Percentiles rank a stretch among this genome's conserved stretches.
Evolutionary conservation across 805 yeast species (phyloP).

Genomic region (Pichia pseudocactophila): DNA sequence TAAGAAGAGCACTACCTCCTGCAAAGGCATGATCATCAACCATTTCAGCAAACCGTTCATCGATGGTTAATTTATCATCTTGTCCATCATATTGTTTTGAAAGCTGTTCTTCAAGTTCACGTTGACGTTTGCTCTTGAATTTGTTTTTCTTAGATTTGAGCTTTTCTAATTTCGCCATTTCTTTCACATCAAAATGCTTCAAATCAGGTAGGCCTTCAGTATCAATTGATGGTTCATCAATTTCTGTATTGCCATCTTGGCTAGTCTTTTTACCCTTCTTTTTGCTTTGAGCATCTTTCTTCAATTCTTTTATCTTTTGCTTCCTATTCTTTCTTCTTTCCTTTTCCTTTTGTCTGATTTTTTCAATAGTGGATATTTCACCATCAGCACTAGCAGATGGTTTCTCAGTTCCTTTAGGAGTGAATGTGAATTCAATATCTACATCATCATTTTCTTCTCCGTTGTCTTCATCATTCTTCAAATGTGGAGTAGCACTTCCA

Average conservation of each 20-base stretch:
- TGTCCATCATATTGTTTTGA: neutral
- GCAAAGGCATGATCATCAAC: constrained; percentile 85
- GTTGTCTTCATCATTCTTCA: neutral
- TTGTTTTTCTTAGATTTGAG: constrained; percentile 42
- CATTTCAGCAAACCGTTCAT: constrained; percentile 77
- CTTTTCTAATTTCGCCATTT: constrained; percentile 58
- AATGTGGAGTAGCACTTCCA: neutral
- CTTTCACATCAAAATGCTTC: constrained; percentile 71
- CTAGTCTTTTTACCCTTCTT: constrained; percentile 23
- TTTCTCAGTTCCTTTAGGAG: constrained; percentile 53
- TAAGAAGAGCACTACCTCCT: constrained; percentile 88
- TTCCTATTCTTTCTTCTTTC: constrained; percentile 84
- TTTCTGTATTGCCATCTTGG: constrained; percentile 32
- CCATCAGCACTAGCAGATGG: constrained; percentile 31
- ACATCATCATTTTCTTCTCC: constrained; percentile 51
- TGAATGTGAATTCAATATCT: constrained; percentile 93
- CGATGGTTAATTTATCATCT: constrained; percentile 41
- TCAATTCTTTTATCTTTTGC: constrained; percentile 60
- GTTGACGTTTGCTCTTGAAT: constrained; percentile 34
- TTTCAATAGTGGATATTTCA: constrained; percentile 70
- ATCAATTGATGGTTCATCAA: constrained; percentile 73
- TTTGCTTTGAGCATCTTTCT: constrained; percentile 37
- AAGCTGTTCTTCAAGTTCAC: constrained; percentile 41
- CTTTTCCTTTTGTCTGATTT: constrained; percentile 78
- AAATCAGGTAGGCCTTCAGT: constrained; percentile 57